These are phyloP conservation scores for Hypoxylon fuscum DNA, from an alignment of 495 filamentous ascomycete genomes.

Conservation along the genomic window DNA sequence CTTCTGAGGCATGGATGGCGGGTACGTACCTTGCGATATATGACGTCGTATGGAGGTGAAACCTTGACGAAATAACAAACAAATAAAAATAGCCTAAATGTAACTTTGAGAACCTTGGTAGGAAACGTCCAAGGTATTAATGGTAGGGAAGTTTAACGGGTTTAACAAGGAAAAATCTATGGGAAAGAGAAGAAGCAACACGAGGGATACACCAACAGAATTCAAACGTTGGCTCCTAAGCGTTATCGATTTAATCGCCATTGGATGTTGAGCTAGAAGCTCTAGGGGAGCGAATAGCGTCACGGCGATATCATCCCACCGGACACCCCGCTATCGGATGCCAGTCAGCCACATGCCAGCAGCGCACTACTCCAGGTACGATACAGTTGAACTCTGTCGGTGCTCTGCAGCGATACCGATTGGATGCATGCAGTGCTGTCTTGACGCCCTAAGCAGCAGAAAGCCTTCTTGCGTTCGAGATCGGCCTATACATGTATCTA, in stretches of 20 bases:
- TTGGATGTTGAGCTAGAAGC: constrained; percentile 1
- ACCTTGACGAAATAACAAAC: constrained; percentile 23
- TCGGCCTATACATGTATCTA: too few species aligned
- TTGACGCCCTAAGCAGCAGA: background rate
- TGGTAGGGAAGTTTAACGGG: background rate
- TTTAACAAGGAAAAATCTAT: constrained; percentile 1
- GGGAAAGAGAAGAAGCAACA: background rate
- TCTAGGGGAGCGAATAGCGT: constrained; percentile 6
- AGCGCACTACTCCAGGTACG: constrained; percentile 1
- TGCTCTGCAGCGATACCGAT: background rate
- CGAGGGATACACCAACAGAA: too few species aligned
- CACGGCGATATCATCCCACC: constrained; percentile 4
- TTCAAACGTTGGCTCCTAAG: constrained; percentile 5
- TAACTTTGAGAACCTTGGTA: constrained; percentile 7
- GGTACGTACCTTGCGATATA: constrained; percentile 17
- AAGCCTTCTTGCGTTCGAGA: constrained; percentile 27
- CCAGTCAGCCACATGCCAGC: constrained; percentile 4
- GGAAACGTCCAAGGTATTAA: constrained; percentile 18
- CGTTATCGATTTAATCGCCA: constrained; percentile 12
- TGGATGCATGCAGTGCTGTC: constrained; percentile 22
- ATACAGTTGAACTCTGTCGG: constrained; percentile 1
- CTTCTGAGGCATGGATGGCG: background rate
- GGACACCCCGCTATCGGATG: constrained; percentile 8
- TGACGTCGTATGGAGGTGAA: constrained; percentile 28
- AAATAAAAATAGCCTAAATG: constrained; percentile 40